Evolutionary conservation across 352 stramenopile species (phyloP), one percentile per base, ranked within the genome.

Genomic region (Globisporangium cederbergense): DNA sequence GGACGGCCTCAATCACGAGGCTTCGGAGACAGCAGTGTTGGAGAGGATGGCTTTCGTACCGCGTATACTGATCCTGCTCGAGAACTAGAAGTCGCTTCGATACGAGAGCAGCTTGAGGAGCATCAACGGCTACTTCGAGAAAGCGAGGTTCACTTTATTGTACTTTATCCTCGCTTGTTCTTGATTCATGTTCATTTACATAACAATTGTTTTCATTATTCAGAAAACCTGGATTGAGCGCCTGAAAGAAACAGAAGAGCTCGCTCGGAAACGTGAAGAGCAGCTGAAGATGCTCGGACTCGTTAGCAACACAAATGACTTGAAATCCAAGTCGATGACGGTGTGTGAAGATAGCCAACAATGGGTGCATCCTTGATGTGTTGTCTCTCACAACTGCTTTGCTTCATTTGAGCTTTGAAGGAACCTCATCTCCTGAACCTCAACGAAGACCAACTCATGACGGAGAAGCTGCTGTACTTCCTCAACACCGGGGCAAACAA

Each of bases 401-500:
- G 1, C 16, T 28, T 28, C 16, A 3, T 22, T 51, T 9, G 13
- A 38, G 9, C 34, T 16, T 43, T 7, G 2, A 45, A 85, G 72
- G 80, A 93, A 47, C 84, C 89, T 16, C 86, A 96, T 51, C 60
- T 97, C 3, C 67, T 94, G 45, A 97, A 97, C 49, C 62, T 97
- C 32, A 91, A 96, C 50, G 86, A 97, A 78, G 89, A 97, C 45
- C 84, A 89, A 36, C 71, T 89, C 38, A 95, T 96, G 88, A 82
- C 78, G 1, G 86, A 92, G 62, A 91, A 93, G 52, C 64, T 97
- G 1, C 64, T 90, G 0, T 95, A 97, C 58, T 90, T 97, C 36
- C 67, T 96, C 25, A 68, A 86, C 20, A 5, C 34, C 38, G 83
- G 83, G 4, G 20, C n/a, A 3, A 91, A 89, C 46, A 82, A 76